Evolutionary conservation across 2,329 filamentous ascomycete genomes (phyloP), one percentile per base, ranked within the genome.

Genomic region (Colletotrichum eremochloae): DNA sequence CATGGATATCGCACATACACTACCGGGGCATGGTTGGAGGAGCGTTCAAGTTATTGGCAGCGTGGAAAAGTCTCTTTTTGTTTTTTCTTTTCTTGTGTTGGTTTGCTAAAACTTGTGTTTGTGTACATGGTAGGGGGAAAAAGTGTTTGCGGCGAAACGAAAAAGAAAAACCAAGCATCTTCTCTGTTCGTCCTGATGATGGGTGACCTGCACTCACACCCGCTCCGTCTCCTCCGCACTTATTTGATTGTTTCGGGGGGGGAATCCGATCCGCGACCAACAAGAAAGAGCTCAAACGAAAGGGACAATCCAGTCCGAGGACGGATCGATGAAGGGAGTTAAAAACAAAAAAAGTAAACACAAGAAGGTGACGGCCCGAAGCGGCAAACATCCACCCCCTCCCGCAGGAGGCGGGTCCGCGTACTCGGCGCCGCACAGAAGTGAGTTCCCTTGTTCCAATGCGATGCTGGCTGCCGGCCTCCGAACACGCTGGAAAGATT

Each of bases 401-500:
- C 78, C 76, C 77, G 71, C 71, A 55, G 74, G 77, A 33, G 48
- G 24, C 29, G n/a, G 8, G 8, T n/a, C 60, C 69, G 44, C 58
- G 12, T 20, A 8, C 53, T 42, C 24, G 63, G 61, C 57, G 67
- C 48, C 70, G 62, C 56, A 20, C 60, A 65, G 61, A 67, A 71
- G 70, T 67, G 67, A 63, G 42, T 71, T 63, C 60, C 60, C 46
- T 61, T 65, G 55, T 66, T 63, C 56, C 66, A 75, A 63, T 77
- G 78, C 80, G 75, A 77, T 75, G 71, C 75, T 76, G 78, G 77
- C 78, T 78, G 79, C 77, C 82, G 80, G 83, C 78, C 80, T 75
- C 79, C 78, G 79, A 69, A 48, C 77, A 80, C 76, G 78, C 79
- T 78, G 75, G 76, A 78, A 78, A 78, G 80, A 86, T 86, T 86